Conservation (phyloP, 139 green algal genomes). For the Penium margaritaceum region DNA sequence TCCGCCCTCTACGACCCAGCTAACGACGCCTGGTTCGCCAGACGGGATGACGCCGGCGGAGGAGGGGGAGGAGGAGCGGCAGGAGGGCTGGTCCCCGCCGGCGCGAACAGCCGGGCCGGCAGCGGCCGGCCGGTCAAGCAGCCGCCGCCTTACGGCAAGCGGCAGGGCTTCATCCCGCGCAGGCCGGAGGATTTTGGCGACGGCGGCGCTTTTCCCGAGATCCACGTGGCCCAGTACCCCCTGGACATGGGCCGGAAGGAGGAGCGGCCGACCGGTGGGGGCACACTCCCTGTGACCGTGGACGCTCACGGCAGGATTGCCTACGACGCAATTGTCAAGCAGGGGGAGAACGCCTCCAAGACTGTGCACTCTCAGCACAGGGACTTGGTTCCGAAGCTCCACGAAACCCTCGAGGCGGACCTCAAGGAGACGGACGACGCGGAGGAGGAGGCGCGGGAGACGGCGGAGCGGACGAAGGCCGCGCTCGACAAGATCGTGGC, state of each 20-base stretch:
- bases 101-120: too few species aligned
- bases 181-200: conserved; percentile 75
- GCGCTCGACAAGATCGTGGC: conserved; percentile 59
- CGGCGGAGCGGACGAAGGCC: conserved; percentile 25
- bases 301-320: conserved; percentile 68
- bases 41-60: not conserved
- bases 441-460: conserved; percentile 68
- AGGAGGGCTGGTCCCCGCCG: too few species aligned
- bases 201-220: conserved; percentile 82
- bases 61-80: not conserved
- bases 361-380: conserved; percentile 64
- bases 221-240: conserved; percentile 84
- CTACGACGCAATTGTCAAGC: conserved; percentile 79
- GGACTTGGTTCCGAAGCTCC: conserved; percentile 61
- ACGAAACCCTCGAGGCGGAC: not conserved
- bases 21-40: conserved; percentile 21
- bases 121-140: too few species aligned
- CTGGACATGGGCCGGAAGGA: conserved; percentile 75
- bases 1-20: conserved; percentile 8
- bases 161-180: conserved; percentile 63
- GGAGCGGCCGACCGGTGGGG: conserved; percentile 48
- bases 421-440: conserved; percentile 50
- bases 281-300: conserved; percentile 71
- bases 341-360: conserved; percentile 64
- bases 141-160: conserved; percentile 36